Evolutionary conservation across 2,329 filamentous ascomycete species (phyloP).

Genomic region (Aspergillus unguis): DNA sequence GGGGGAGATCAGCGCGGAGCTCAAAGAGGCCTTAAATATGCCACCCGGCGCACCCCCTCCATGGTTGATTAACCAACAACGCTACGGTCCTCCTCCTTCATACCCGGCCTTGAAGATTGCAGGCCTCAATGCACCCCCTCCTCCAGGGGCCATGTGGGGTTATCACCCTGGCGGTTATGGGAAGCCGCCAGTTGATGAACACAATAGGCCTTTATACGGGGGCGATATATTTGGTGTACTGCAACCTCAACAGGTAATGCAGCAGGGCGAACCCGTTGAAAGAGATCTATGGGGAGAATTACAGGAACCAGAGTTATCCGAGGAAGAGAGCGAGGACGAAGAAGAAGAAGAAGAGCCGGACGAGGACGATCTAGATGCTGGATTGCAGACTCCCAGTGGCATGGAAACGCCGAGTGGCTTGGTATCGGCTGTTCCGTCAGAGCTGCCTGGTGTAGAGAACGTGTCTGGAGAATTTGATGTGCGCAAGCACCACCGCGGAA

Average conservation of each 20-base stretch:
- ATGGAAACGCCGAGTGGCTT: constrained; percentile 78
- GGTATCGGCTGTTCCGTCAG: constrained; percentile 74
- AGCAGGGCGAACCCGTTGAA: constrained; percentile 76
- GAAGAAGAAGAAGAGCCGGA: constrained; percentile 63
- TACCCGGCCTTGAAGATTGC: constrained; percentile 95
- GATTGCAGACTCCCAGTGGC: constrained; percentile 63
- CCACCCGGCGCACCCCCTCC: constrained; percentile 88
- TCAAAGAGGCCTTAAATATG: constrained; percentile 92
- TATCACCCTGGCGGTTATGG: constrained; percentile 95
- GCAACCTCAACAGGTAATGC: constrained; percentile 58
- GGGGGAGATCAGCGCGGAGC: constrained; percentile 81
- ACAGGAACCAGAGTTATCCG: constrained; percentile 72
- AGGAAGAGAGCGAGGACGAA: constrained; percentile 66
- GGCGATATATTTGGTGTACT: constrained; percentile 89
- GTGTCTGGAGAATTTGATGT: constrained; percentile 86
- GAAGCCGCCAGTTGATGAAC: constrained; percentile 91
- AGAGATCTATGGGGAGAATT: constrained; percentile 89
- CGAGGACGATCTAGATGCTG: constrained; percentile 50
- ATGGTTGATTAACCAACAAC: constrained; percentile 96
- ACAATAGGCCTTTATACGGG: constrained; percentile 85
- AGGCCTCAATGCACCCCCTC: constrained; percentile 88
- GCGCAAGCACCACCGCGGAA: constrained; percentile 78
- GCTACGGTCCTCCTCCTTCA: constrained; percentile 86
- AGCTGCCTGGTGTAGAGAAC: constrained; percentile 71
- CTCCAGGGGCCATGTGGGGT: constrained; percentile 85